phyloP scores from a whole-genome alignment of 257 asterid genomes.

The Salvia miltiorrhiza region DNA sequence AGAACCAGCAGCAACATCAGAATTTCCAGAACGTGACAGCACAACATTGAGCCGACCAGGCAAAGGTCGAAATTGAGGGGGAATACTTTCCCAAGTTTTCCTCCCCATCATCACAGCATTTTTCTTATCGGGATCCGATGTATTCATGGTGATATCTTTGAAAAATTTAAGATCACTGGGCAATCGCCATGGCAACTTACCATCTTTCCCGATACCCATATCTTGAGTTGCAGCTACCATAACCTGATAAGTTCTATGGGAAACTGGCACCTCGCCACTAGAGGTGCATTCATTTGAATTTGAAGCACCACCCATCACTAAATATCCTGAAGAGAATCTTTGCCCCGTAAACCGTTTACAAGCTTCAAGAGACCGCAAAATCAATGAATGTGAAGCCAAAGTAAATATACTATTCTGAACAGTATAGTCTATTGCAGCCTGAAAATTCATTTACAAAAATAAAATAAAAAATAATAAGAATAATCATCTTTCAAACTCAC shows the following conservation, averaged over 20 bases:
- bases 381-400: conserved; percentile 17
- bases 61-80: conserved; percentile 67
- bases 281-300: conserved; percentile 32
- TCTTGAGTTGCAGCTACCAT: conserved; percentile 88
- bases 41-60: conserved; percentile 94
- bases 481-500: conserved; percentile 9
- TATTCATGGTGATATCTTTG: conserved; percentile 68
- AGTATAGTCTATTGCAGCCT: conserved; percentile 35
- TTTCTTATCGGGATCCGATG: conserved; percentile 58
- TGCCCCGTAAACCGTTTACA: conserved; percentile 9
- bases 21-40: conserved; percentile 68
- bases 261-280: conserved; percentile 30
- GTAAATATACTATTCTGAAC: conserved; percentile 18
- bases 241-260: conserved; percentile 71
- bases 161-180: conserved; percentile 87
- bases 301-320: conserved; percentile 50
- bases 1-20: conserved; percentile 38
- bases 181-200: conserved; percentile 84
- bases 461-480: too few species aligned
- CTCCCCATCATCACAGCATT: conserved; percentile 98
- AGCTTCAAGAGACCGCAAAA: conserved; percentile 19
- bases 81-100: conserved; percentile 99
- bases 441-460: conserved; percentile 29
- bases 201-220: conserved; percentile 94
- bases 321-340: conserved; percentile 30